phyloP scores from a whole-genome alignment of 2,329 filamentous ascomycete species.

The Epicoccum nigrum region DNA sequence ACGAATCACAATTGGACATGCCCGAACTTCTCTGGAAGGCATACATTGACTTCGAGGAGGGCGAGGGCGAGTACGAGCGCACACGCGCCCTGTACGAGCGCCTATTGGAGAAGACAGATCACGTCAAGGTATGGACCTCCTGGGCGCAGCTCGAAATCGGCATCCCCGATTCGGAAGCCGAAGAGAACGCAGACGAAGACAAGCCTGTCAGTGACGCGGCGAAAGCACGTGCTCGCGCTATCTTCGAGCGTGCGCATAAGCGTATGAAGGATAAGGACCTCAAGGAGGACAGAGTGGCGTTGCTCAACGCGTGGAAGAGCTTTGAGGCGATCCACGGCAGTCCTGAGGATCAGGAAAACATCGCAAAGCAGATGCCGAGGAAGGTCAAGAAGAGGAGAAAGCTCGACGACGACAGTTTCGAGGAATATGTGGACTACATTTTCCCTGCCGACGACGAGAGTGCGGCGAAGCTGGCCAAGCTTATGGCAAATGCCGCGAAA shows the following conservation, averaged over 20 bases:
- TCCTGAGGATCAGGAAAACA: slow-evolving; percentile 74
- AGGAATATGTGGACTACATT: slow-evolving; percentile 96
- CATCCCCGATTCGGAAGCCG: slow-evolving; percentile 73
- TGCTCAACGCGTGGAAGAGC: slow-evolving; percentile 89
- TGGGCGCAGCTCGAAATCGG: slow-evolving; percentile 99
- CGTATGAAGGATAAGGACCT: slow-evolving; percentile 87
- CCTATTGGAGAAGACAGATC: slow-evolving; percentile 90
- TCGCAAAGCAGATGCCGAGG: slow-evolving; percentile 92
- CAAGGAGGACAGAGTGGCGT: slow-evolving; percentile 88
- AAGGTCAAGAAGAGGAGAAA: slow-evolving; percentile 90
- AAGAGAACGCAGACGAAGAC: slow-evolving; percentile 53
- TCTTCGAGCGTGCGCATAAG: slow-evolving; percentile 86
- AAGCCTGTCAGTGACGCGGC: slow-evolving; percentile 77
- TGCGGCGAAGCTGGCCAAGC: slow-evolving; percentile 79
- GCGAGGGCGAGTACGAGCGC: slow-evolving; percentile 86
- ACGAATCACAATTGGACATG: slow-evolving; percentile 88
- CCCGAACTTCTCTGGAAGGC: slow-evolving; percentile 97
- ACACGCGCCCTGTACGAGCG: slow-evolving; percentile 86
- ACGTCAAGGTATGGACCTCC: slow-evolving; percentile 99
- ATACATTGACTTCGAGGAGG: slow-evolving; percentile 98
- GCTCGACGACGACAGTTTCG: slow-evolving; percentile 89
- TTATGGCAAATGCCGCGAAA: slow-evolving; percentile 82
- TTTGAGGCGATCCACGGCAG: slow-evolving; percentile 89
- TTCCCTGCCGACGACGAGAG: slow-evolving; percentile 95
- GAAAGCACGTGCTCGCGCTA: slow-evolving; percentile 77